Percentiles rank a stretch among this genome's conserved stretches.
Evolutionary conservation across 345 rosid species (phyloP).

Genomic region (Iberis pinnata): DNA sequence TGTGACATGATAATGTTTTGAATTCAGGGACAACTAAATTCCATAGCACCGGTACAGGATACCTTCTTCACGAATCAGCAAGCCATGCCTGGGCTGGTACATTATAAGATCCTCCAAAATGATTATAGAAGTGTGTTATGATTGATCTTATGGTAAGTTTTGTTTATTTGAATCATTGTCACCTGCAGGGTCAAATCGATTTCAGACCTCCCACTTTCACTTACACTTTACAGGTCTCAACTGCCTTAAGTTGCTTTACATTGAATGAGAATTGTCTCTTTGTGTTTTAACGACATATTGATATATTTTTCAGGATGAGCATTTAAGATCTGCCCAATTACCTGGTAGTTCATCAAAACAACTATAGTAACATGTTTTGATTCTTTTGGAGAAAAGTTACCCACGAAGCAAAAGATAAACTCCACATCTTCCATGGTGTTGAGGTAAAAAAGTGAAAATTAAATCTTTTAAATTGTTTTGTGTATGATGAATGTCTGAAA

Average conservation of each 20-base stretch:
- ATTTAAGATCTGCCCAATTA: conserved; percentile 53
- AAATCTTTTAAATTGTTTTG: too few relatives aligned
- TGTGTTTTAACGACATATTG: neutral
- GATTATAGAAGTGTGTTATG: neutral
- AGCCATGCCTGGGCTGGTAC: conserved; percentile 52
- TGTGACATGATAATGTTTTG: neutral
- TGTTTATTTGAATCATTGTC: neutral
- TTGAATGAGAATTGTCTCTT: neutral
- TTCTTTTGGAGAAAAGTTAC: neutral
- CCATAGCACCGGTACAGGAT: conserved; percentile 40
- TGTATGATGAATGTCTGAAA: too few relatives aligned
- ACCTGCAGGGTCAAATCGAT: conserved; percentile 43
- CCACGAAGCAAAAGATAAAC: too few relatives aligned
- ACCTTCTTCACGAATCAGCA: conserved; percentile 46
- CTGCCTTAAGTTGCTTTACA: neutral
- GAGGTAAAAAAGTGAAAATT: too few relatives aligned
- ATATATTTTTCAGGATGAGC: conserved; percentile 39
- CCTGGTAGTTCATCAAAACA: conserved; percentile 53
- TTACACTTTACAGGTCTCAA: conserved; percentile 50
- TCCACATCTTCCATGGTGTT: too few relatives aligned
- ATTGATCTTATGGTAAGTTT: neutral
- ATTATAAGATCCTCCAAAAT: neutral
- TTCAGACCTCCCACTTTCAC: conserved; percentile 51
- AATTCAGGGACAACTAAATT: conserved; percentile 47
- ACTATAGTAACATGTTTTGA: conserved; percentile 14